phyloP scores from a whole-genome alignment of 2,329 filamentous ascomycete genomes.

The Botrytis squamosa region DNA sequence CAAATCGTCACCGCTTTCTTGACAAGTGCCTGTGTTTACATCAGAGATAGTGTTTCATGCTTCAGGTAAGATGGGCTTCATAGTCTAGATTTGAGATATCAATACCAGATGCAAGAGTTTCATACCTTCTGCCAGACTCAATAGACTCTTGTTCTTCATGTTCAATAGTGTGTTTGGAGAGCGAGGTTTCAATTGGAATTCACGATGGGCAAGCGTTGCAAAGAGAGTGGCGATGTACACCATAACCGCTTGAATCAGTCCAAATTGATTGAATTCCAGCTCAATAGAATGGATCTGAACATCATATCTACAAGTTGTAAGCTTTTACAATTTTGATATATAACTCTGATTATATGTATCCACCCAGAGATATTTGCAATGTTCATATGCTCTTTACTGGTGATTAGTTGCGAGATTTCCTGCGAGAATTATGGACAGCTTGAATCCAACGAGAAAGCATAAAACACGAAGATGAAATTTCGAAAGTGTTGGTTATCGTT shows the following conservation, averaged over 20 bases:
- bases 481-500: not conserved
- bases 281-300: not conserved
- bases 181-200: not conserved
- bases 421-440: not conserved
- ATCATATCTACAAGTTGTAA: not conserved
- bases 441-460: not conserved
- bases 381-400: not conserved
- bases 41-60: not conserved
- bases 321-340: not conserved
- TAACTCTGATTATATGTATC: not conserved
- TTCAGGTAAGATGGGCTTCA: not conserved
- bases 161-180: not conserved
- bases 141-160: not conserved
- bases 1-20: not conserved
- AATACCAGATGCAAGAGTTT: not conserved
- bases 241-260: too few species aligned
- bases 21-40: not conserved
- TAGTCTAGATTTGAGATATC: not conserved
- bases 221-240: not conserved
- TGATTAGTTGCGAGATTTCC: not conserved
- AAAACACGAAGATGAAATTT: not conserved
- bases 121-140: not conserved
- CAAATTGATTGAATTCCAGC: not conserved
- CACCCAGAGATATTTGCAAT: not conserved
- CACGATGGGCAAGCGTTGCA: too few species aligned